Evolutionary conservation across 2,329 filamentous ascomycete genomes (phyloP).

Genomic region (Penicillium sp.): DNA sequence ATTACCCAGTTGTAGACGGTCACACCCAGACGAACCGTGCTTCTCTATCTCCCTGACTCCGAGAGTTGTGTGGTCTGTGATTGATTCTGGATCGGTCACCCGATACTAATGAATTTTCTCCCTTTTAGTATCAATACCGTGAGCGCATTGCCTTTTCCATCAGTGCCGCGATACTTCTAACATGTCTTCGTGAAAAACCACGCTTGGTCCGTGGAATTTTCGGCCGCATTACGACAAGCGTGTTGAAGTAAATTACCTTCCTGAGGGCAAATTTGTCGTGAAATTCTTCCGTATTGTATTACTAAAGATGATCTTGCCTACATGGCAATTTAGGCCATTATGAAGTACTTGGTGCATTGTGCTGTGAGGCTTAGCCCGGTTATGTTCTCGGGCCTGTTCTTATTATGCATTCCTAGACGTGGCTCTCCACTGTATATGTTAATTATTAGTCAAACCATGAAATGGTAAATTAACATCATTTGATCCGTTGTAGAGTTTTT

Average conservation of each 20-base stretch:
- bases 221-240: slow-evolving; percentile 52
- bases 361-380: neutral
- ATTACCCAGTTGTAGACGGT: slow-evolving; percentile 17
- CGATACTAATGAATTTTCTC: slow-evolving; percentile 21
- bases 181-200: slow-evolving; percentile 64
- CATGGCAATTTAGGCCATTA: neutral
- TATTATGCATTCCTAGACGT: slow-evolving; percentile 1
- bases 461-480: too few species aligned
- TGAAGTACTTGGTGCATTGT: neutral
- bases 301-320: slow-evolving; percentile 1
- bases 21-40: slow-evolving; percentile 18
- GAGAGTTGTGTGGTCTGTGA: slow-evolving; percentile 6
- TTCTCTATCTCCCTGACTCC: neutral
- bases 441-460: neutral
- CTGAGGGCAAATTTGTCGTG: neutral
- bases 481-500: too few species aligned
- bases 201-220: slow-evolving; percentile 67
- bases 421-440: neutral
- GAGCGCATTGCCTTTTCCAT: slow-evolving; percentile 67
- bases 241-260: slow-evolving; percentile 24
- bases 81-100: slow-evolving; percentile 7
- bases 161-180: slow-evolving; percentile 70
- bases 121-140: slow-evolving; percentile 61
- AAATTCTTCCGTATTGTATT: slow-evolving; percentile 3
- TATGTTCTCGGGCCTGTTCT: neutral